Evolutionary conservation across 805 yeast genomes (phyloP).

Genomic region (Hanseniaspora taiwanica): DNA sequence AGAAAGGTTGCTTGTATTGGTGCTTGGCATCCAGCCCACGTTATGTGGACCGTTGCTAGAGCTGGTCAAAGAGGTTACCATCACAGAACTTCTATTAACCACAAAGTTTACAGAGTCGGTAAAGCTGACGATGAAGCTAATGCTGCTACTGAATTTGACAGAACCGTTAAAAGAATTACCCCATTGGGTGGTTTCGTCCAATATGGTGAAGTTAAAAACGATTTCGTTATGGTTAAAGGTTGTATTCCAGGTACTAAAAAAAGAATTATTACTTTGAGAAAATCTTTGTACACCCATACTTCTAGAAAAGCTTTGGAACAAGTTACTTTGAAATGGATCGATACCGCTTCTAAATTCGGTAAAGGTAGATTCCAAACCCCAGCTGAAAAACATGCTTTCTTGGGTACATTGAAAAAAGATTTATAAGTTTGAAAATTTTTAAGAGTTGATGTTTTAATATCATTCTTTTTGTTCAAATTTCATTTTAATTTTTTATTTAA

Average conservation of each 20-base stretch:
- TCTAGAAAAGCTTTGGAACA: constrained; percentile 95
- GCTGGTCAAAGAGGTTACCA: constrained; percentile 99
- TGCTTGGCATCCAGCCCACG: constrained; percentile 99
- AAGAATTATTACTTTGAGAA: constrained; percentile 98
- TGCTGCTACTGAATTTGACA: constrained; percentile 96
- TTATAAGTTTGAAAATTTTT: constrained; percentile 31
- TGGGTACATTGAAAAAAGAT: constrained; percentile 99
- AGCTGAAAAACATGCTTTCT: constrained; percentile 98
- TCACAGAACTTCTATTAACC: constrained; percentile 99
- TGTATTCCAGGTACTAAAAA: constrained; percentile 99
- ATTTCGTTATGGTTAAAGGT: constrained; percentile 95
- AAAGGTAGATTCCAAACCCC: constrained; percentile 99
- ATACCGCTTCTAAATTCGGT: constrained; percentile 99
- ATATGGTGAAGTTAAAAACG: constrained; percentile 97
- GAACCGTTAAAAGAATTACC: constrained; percentile 98
- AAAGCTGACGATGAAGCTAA: constrained; percentile 86
- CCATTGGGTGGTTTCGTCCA: constrained; percentile 99
- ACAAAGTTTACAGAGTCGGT: constrained; percentile 99
- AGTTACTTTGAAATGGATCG: constrained; percentile 98
- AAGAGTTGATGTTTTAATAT: background rate
- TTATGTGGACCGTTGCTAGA: constrained; percentile 98
- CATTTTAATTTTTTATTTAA: constrained; percentile 1
- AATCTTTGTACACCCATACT: constrained; percentile 94
- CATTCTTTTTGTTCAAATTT: background rate
- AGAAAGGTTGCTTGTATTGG: constrained; percentile 99